Base-by-base conservation (phyloP, 768 basidiomycete genomes). In the Tephrocybe sp. region DNA sequence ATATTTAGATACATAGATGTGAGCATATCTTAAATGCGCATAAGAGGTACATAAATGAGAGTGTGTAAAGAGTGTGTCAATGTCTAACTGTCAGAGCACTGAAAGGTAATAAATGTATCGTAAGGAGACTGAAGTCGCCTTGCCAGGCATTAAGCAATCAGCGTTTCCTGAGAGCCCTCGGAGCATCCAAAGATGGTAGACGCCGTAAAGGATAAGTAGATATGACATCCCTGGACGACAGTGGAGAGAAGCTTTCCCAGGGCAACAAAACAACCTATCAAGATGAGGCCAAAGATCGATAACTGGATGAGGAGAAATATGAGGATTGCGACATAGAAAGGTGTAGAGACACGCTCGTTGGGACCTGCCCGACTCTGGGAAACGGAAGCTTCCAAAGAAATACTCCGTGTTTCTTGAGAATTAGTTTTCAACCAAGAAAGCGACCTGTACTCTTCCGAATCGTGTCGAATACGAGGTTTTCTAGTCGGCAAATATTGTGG, bases 221-320 rank as follows among this genome's bases (percentile, higher is more conserved):
- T 34, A n/a, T 34, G 9, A 15, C 9, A n/a, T 4, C 11, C 33
- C 8, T 33, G 19, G 25, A 46, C 16, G 21, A 40, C 16, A 53
- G 30, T 24, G 27, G 21, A 18, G n/a, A 31, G 27, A 10, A 33
- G 21, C 13, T 22, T 15, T 41, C 47, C 43, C 23, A 56, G 22
- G 18, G 15, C 33, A 3, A 21, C 16, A 37, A 54, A 33, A 16
- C 40, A 27, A 4, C 43, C 25, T 29, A 27, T 18, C 12, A 43
- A 18, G 19, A 41, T 38, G 21, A 54, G 8, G 12, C 34, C 24
- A 3, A 57, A 18, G 37, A 57, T 54, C 18, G 19, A 25, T 11
- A 30, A 15, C 12, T 54, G 52, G 12, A 57, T 45, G 34, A 57
- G 45, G 18, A 44, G 33, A 18, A 36, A 40, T n/a, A 39, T 36